A percentile compares a stretch with the other conserved stretches of the same genome.
Evolutionary conservation across 1,139 yeast genomes (phyloP).

Genomic region (Yamadazyma oceani): DNA sequence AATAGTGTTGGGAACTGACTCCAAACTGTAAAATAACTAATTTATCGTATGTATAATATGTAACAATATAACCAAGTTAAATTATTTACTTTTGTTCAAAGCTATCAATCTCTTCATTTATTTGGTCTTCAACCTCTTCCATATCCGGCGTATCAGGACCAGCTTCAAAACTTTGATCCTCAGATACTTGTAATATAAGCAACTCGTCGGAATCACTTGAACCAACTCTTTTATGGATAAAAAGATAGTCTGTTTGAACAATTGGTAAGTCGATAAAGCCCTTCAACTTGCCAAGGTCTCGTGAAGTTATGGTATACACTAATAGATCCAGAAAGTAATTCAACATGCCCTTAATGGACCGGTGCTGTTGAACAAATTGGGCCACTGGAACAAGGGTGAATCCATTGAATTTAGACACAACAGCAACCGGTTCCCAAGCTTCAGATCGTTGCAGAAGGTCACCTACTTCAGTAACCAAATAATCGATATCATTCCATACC

Average conservation of each 20-base stretch:
- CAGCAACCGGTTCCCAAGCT: constrained; percentile 29
- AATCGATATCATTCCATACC: constrained; percentile 58
- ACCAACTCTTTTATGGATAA: constrained; percentile 28
- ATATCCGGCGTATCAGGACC: constrained; percentile 11
- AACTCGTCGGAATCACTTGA: constrained; percentile 12
- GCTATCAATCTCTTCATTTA: constrained; percentile 21
- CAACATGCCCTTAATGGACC: constrained; percentile 11
- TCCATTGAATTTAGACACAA: constrained; percentile 23
- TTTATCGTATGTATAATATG: neutral
- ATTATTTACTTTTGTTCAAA: neutral
- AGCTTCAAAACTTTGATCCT: constrained; percentile 6
- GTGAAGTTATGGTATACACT: constrained; percentile 10
- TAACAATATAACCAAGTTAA: too few relatives aligned
- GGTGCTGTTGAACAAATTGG: constrained; percentile 10
- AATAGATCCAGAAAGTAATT: constrained; percentile 1
- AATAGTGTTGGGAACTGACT: constrained; percentile 7
- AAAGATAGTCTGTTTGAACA: constrained; percentile 26
- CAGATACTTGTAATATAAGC: constrained; percentile 1
- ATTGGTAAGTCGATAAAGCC: constrained; percentile 24
- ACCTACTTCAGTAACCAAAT: constrained; percentile 50
- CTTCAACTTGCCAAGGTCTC: constrained; percentile 17
- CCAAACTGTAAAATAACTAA: constrained; percentile 4
- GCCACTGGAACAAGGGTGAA: constrained; percentile 22
- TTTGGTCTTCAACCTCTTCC: constrained; percentile 13
- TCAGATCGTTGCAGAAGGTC: constrained; percentile 9